phyloP scores from a whole-genome alignment of 1,139 yeast genomes.

The Yamadazyma siamensis region DNA sequence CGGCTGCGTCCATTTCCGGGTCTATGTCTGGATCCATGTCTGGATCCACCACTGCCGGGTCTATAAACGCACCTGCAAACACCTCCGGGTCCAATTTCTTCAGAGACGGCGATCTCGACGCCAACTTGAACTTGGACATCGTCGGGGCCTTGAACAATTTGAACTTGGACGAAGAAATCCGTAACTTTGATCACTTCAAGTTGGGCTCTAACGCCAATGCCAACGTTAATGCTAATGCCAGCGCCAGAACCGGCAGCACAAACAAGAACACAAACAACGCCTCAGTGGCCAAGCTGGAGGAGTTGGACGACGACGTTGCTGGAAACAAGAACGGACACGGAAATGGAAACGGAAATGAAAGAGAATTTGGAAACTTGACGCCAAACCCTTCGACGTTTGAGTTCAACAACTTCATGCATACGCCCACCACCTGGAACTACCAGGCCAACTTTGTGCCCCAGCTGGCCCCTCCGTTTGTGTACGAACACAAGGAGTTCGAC shows the following conservation, averaged over 20 bases:
- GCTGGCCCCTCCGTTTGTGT: conserved; percentile 37
- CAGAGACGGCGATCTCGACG: conserved; percentile 19
- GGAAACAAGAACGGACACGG: not conserved
- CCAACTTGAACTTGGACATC: conserved; percentile 27
- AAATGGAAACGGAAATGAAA: conserved; percentile 3
- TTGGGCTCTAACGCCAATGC: too few species aligned
- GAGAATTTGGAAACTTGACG: conserved; percentile 24
- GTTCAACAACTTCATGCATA: conserved; percentile 11
- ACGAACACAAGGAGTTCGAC: conserved; percentile 13
- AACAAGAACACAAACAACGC: not conserved
- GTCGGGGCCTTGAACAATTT: conserved; percentile 42
- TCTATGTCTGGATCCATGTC: not conserved
- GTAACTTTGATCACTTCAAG: conserved; percentile 8
- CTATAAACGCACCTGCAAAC: not conserved
- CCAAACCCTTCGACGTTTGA: conserved; percentile 27
- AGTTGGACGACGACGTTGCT: not conserved
- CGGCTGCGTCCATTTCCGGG: too few species aligned
- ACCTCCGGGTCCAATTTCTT: conserved; percentile 12
- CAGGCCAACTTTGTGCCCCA: conserved; percentile 24
- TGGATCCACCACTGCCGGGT: too few species aligned
- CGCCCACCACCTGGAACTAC: conserved; percentile 28
- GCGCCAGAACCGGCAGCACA: not conserved
- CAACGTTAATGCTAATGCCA: too few species aligned
- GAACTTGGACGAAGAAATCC: conserved; percentile 35
- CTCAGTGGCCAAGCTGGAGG: not conserved